A percentile compares a stretch with the other conserved stretches of the same genome.
phyloP scores from a whole-genome alignment of 768 basidiomycete genomes.

The Hypholoma sublateritium region DNA sequence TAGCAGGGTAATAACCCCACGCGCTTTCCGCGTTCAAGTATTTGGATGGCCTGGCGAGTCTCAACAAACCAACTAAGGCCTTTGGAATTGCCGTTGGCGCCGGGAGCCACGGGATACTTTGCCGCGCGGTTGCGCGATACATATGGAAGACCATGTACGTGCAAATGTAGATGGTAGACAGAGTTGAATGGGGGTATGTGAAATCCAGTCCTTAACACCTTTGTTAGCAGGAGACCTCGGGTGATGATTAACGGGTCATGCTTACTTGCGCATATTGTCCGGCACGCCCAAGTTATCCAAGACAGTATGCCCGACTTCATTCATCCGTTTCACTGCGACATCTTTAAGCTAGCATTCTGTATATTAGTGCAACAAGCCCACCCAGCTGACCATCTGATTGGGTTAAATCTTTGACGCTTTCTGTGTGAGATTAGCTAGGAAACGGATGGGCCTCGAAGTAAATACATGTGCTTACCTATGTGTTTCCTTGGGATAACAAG shows the following conservation, averaged over 20 bases:
- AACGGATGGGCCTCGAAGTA: background rate
- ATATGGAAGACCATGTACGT: slow-evolving; percentile 72
- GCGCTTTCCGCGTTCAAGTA: slow-evolving; percentile 54
- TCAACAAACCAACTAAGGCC: slow-evolving; percentile 76
- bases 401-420: slow-evolving; percentile 50
- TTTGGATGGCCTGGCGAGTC: slow-evolving; percentile 55
- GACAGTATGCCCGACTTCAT: slow-evolving; percentile 47
- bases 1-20: slow-evolving; percentile 53
- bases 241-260: background rate
- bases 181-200: slow-evolving; percentile 81
- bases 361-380: slow-evolving; percentile 22
- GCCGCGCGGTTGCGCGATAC: slow-evolving; percentile 31
- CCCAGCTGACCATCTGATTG: slow-evolving; percentile 48
- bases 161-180: slow-evolving; percentile 72
- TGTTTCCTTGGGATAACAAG: slow-evolving; percentile 53
- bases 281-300: slow-evolving; percentile 49
- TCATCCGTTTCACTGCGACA: slow-evolving; percentile 30
- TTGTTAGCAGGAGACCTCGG: slow-evolving; percentile 10
- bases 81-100: slow-evolving; percentile 46
- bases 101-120: slow-evolving; percentile 50
- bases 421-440: slow-evolving; percentile 32
- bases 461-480: slow-evolving; percentile 37
- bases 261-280: slow-evolving; percentile 45
- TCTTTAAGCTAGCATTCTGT: no score
- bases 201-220: slow-evolving; percentile 64